These are phyloP conservation scores for Combretum micranthum DNA, from an alignment of 345 rosid species.

Conservation along the genomic window DNA sequence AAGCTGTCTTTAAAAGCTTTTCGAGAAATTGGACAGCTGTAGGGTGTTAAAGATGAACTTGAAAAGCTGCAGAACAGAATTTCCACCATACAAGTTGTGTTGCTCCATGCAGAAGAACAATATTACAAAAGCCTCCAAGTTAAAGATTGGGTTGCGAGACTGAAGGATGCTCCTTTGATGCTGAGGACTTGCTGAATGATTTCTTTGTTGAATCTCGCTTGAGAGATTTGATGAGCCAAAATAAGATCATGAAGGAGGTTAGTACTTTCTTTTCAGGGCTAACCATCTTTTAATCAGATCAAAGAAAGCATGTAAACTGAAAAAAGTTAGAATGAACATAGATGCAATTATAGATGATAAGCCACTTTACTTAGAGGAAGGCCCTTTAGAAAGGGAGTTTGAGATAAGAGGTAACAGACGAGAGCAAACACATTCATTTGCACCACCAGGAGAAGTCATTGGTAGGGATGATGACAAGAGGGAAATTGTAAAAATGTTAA, in stretches of 20 bases:
- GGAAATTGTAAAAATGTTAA: not conserved
- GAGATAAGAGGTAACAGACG: not conserved
- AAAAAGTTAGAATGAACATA: not conserved
- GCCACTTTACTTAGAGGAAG: not conserved
- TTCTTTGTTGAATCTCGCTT: slow-evolving; percentile 9
- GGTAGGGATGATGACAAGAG: slow-evolving; percentile 1
- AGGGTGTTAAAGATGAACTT: slow-evolving; percentile 5
- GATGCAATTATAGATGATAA: not conserved
- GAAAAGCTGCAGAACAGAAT: too few species aligned
- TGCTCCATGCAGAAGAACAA: slow-evolving; percentile 12
- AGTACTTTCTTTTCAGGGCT: slow-evolving; percentile 5
- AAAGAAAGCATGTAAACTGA: not conserved
- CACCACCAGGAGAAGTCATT: not conserved
- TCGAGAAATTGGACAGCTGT: too few species aligned
- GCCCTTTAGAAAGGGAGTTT: not conserved
- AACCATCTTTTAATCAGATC: not conserved
- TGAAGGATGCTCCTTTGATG: slow-evolving; percentile 20
- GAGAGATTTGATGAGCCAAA: not conserved
- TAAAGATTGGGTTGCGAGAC: slow-evolving; percentile 18
- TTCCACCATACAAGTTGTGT: slow-evolving; percentile 2
- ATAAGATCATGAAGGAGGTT: not conserved
- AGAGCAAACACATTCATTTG: slow-evolving; percentile 4
- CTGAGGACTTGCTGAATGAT: slow-evolving; percentile 29
- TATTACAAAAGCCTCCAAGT: not conserved
- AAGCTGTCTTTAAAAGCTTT: too few species aligned